Evolutionary conservation across 2,329 filamentous ascomycete species (phyloP).

Genomic region (Aspergillus sergii): DNA sequence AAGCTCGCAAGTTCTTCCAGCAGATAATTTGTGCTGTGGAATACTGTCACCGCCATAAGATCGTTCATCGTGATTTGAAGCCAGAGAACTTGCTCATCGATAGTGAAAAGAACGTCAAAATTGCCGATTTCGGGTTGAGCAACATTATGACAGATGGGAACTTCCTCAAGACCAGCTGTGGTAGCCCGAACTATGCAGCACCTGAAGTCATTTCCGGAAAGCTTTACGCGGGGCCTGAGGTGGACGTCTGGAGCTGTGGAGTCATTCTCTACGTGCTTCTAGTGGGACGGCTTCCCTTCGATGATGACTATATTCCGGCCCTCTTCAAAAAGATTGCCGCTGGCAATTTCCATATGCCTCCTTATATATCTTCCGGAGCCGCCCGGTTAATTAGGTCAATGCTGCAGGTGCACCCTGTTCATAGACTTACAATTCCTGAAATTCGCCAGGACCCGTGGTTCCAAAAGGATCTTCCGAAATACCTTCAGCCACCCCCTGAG

Average conservation of each 20-base stretch:
- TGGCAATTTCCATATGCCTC: slow-evolving; percentile 88
- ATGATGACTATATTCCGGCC: slow-evolving; percentile 97
- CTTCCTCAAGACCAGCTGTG: slow-evolving; percentile 97
- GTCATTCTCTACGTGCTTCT: slow-evolving; percentile 68
- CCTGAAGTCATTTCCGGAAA: slow-evolving; percentile 98
- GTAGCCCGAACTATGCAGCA: slow-evolving; percentile 96
- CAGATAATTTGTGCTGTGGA: slow-evolving; percentile 99
- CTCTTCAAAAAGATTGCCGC: slow-evolving; percentile 97
- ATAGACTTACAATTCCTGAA: slow-evolving; percentile 90
- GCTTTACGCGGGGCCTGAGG: slow-evolving; percentile 93
- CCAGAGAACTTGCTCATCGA: slow-evolving; percentile 96
- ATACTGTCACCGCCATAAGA: slow-evolving; percentile 98
- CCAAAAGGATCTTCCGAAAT: slow-evolving; percentile 78
- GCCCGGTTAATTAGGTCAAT: slow-evolving; percentile 77
- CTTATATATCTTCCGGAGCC: slow-evolving; percentile 85
- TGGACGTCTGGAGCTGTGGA: slow-evolving; percentile 80
- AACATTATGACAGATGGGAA: slow-evolving; percentile 99
- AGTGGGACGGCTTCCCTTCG: slow-evolving; percentile 79
- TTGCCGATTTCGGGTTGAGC: slow-evolving; percentile 96
- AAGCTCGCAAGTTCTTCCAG: slow-evolving; percentile 97
- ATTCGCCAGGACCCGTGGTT: slow-evolving; percentile 97
- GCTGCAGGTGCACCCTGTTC: slow-evolving; percentile 92
- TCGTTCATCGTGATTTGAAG: slow-evolving; percentile 96
- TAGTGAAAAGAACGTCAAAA: slow-evolving; percentile 96
- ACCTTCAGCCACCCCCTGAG: slow-evolving; percentile 83